Evolutionary conservation across 1,284 basidiomycete genomes (phyloP), one percentile per base, ranked within the genome.

Genomic region (Moniliella sp.): DNA sequence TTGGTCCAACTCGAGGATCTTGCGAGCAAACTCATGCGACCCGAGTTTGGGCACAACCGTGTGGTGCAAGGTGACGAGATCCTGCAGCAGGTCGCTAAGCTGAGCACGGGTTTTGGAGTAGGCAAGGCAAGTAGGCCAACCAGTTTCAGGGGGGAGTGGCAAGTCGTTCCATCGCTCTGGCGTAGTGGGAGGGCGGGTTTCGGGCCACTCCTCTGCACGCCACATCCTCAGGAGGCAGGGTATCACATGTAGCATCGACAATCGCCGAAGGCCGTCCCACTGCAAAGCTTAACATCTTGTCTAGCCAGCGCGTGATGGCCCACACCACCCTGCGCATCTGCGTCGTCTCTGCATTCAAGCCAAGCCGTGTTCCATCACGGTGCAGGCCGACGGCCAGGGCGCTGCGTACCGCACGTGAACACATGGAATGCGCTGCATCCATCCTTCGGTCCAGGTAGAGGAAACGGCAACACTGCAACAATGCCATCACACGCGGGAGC

Each of bases 311-410:
- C 30, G 53, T 37, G 11, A 42, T 17, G n/a, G 44, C 39, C 52
- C 52, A 57, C 11, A 52, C 40, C 5, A 41, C 39, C 9, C 54
- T 36, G 7, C 52, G 39, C 3, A 37, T 36, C 21, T 57, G 50
- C 10, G 44, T 45, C 27, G 46, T 45, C 18, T 34, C 43, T 0
- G 34, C 31, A 1, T 39, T 33, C 4, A 56, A 39, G 2, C 47
- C 48, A 8, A 49, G 36, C 25, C 39, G 38, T 13, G 44, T 36
- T 9, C 50, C 52, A 21, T 57, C 52, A 8, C 54, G 46, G 29
- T 57, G 52, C n/a, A 57, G 38, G 2, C 53, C 50, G 26, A 57
- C 45, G 16, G 43, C 42, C 31, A 45, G 45, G 10, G 48, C 45
- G 15, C 45, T 37, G 9, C 40, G 35, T 0, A 54, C 49, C 2